Evolutionary conservation across 2,329 filamentous ascomycete genomes (phyloP), one percentile per base, ranked within the genome.

Genomic region (Fusarium ramigenum): DNA sequence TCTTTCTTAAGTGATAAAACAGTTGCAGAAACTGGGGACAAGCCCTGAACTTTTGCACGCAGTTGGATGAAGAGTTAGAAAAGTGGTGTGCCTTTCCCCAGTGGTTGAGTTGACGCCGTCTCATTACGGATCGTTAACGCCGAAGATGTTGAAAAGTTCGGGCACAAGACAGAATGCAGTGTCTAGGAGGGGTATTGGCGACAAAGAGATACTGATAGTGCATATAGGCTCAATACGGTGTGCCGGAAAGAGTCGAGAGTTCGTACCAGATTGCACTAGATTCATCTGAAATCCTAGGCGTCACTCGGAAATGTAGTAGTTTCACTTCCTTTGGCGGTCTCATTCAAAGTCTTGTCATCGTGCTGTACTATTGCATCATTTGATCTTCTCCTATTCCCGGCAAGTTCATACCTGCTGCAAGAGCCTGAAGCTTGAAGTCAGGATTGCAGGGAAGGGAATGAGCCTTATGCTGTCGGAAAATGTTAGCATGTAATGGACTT

Each of bases 371-470:
- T 75, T 81, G 79, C 74, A 81, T 78, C 79, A 81, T 80, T 57
- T 80, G 80, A 77, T 87, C 85, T 71, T 88, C 86, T 60, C 83
- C 84, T 66, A 87, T 86, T 43, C 82, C 81, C 19, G 80, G 82
- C 63, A 82, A 77, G 56, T 78, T 83, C 66, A 87, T 80, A 23
- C 85, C 85, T 14, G 85, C 85, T 39, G 85, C 83, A 42, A 84
- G 76, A 46, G 82, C 82, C 52, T 83, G 82, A 21, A 83, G 83
- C 73, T 89, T 85, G 63, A 89, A 90, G 70, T 97, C 95, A 1
- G 95, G 94, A 79, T 97, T 97, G 85, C 95, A 98, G 60, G 93
- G 93, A 30, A 94, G 92, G 18, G 94, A 96, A 82, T 98, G 93
- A 72, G 92, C 90, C 82, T 93, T 94, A 84, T 92, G 90, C 89